Conservation (phyloP, 345 rosid genomes). For the Populus tremula region DNA sequence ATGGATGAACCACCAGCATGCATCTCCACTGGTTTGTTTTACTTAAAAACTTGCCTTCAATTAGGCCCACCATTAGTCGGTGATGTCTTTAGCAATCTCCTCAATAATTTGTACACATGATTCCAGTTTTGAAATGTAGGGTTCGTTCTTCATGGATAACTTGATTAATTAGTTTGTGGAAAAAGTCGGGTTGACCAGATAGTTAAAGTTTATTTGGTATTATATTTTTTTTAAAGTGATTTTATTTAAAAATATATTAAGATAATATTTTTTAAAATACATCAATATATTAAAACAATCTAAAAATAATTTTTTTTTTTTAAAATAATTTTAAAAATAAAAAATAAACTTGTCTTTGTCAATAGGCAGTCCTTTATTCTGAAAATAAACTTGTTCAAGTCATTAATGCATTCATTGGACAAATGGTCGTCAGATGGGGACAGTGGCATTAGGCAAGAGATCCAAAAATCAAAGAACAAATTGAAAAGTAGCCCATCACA, state of each 20-base stretch:
- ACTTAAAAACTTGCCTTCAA: background rate
- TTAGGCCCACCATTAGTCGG: constrained; percentile 10
- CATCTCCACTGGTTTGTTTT: background rate
- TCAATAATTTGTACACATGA: background rate
- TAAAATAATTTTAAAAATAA: too few species aligned
- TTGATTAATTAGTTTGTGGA: background rate
- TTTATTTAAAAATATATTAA: too few species aligned
- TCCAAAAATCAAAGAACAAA: background rate
- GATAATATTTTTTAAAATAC: too few species aligned
- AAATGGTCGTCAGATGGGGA: background rate
- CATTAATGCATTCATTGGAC: background rate
- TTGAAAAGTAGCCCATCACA: background rate
- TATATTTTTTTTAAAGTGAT: rapidly evolving
- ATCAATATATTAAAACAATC: too few species aligned
- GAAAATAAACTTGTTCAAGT: background rate
- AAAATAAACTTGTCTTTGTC: too few species aligned
- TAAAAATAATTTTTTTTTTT: too few species aligned
- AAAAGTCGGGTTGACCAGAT: too few species aligned
- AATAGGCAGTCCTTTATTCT: background rate
- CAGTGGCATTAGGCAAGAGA: background rate
- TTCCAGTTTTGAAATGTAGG: background rate
- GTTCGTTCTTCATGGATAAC: background rate
- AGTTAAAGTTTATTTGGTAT: background rate
- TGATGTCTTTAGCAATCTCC: background rate
- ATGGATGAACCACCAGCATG: background rate